phyloP scores from a whole-genome alignment of 169 alveolate species.

The Plasmodium fragile region DNA sequence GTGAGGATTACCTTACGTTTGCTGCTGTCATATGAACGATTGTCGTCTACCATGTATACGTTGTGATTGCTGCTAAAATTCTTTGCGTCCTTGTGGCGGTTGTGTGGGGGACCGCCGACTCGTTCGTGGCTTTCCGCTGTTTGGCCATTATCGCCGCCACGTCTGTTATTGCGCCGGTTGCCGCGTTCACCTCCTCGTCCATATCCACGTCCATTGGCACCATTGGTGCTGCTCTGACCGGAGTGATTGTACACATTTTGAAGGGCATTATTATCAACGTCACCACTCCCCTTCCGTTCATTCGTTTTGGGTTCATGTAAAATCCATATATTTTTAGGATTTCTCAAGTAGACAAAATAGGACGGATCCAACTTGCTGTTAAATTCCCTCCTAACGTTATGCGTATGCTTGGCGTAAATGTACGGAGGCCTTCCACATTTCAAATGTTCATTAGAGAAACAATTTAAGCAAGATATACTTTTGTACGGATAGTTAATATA shows the following conservation, averaged over 20 bases:
- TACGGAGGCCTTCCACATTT: conserved; percentile 74
- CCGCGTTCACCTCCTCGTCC: background rate
- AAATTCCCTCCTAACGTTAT: conserved; percentile 17
- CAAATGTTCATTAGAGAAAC: conserved; percentile 30
- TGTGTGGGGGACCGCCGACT: background rate
- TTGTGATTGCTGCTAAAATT: background rate
- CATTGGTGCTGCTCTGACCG: background rate
- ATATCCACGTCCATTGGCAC: background rate
- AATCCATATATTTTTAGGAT: conserved; percentile 59
- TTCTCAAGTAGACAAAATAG: conserved; percentile 20
- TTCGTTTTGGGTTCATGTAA: background rate
- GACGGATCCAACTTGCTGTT: conserved; percentile 1
- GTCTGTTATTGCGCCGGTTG: background rate
- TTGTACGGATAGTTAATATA: conserved; percentile 7
- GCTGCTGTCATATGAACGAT: background rate
- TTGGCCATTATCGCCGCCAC: background rate
- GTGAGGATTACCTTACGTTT: background rate
- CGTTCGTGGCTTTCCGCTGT: background rate
- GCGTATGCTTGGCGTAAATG: conserved; percentile 10
- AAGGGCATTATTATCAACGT: background rate
- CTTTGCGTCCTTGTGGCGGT: background rate
- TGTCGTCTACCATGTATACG: background rate
- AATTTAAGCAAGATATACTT: conserved; percentile 35
- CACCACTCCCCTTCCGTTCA: background rate
- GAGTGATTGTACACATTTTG: background rate